phyloP scores from a whole-genome alignment of 352 stramenopile genomes.

The Phytopythium helicoides region DNA sequence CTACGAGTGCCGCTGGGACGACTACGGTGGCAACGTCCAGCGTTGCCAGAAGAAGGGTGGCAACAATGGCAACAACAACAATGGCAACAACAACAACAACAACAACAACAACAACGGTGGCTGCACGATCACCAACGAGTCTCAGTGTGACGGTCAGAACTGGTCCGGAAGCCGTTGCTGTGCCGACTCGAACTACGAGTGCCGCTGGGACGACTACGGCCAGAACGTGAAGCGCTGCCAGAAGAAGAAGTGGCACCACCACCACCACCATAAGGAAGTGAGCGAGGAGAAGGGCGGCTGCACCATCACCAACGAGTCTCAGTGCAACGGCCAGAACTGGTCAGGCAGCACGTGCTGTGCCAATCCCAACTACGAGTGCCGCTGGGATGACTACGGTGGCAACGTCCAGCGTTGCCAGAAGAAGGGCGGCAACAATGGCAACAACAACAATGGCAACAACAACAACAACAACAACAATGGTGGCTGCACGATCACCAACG shows the following conservation, averaged over 20 bases:
- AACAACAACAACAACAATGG: constrained; percentile 1
- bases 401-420: constrained; percentile 23
- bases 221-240: constrained; percentile 26
- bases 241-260: constrained; percentile 5
- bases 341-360: constrained; percentile 25
- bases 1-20: constrained; percentile 10
- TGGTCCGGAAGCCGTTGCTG: constrained; percentile 33
- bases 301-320: constrained; percentile 16
- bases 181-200: constrained; percentile 28
- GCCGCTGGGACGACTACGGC: constrained; percentile 27
- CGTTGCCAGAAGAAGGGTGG: constrained; percentile 11
- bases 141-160: constrained; percentile 33
- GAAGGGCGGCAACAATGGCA: constrained; percentile 1
- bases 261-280: too few species aligned
- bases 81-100: neutral
- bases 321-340: constrained; percentile 32
- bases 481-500: constrained; percentile 26
- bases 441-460: neutral
- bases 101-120: constrained; percentile 1
- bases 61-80: neutral
- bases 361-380: constrained; percentile 26
- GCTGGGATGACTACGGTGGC: constrained; percentile 21
- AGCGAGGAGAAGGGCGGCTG: too few species aligned
- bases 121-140: constrained; percentile 33
- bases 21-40: constrained; percentile 7